Conservation (phyloP, 306 rosid species). For the Styphnolobium japonicum region DNA sequence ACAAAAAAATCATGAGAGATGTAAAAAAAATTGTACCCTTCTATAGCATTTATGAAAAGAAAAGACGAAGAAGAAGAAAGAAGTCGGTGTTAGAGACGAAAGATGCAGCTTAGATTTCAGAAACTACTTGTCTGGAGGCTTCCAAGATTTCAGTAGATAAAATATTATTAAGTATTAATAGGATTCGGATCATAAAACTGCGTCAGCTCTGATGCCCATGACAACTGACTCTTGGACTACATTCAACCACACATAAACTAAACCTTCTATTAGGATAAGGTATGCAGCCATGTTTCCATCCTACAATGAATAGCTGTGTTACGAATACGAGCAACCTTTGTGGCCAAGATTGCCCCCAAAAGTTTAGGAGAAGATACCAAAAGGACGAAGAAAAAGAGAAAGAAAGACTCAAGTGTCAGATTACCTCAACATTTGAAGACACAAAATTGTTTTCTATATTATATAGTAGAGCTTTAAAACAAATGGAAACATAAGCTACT, state of each 20-base stretch:
- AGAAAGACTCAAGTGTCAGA: not conserved
- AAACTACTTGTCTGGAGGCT: not conserved
- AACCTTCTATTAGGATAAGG: conserved; percentile 12
- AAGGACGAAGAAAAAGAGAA: not conserved
- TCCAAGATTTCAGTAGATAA: not conserved
- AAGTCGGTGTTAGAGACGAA: not conserved
- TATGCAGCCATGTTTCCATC: not conserved
- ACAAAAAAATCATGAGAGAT: not conserved
- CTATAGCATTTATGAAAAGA: not conserved
- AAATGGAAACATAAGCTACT: not conserved
- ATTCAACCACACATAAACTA: conserved; percentile 23
- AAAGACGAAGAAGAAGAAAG: too few relatives aligned
- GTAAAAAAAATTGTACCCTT: too few relatives aligned
- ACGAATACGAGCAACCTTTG: conserved; percentile 3
- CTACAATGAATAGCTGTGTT: not conserved
- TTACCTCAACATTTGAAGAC: not conserved
- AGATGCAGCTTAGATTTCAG: not conserved
- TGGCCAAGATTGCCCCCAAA: conserved; percentile 11
- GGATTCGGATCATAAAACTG: not conserved
- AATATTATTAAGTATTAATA: not conserved
- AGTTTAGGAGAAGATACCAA: not conserved
- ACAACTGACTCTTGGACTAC: not conserved
- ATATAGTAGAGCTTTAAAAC: not conserved
- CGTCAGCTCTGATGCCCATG: conserved; percentile 7
- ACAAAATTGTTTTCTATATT: not conserved